A percentile compares a stretch with the other conserved stretches of the same genome.
These are phyloP conservation scores for Dimargaris cristalligena DNA, from an alignment of 192 early-diverging fungal species.

Conservation along the genomic window DNA sequence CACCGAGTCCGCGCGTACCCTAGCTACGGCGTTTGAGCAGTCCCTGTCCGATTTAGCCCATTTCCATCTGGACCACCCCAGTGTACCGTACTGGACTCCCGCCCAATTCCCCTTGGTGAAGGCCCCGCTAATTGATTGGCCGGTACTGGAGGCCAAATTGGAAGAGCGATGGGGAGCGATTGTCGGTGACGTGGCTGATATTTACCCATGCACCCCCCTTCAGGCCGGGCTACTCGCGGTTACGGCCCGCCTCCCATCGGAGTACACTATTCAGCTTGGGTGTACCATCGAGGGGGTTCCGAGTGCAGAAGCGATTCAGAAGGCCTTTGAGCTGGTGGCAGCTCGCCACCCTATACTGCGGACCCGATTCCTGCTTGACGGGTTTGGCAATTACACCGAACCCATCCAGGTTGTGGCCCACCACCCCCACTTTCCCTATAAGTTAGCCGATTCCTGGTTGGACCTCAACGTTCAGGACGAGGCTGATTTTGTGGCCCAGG, in stretches of 20 bases:
- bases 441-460: neutral
- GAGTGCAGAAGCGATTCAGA: neutral
- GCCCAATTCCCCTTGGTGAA: too few species aligned
- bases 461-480: neutral
- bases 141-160: too few species aligned
- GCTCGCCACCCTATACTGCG: slow-evolving; percentile 2
- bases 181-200: too few species aligned
- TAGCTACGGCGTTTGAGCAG: neutral
- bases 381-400: neutral
- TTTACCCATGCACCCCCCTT: neutral
- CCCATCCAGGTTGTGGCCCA: neutral
- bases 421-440: neutral
- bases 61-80: neutral
- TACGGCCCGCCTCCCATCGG: neutral
- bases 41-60: neutral
- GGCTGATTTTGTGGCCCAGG: neutral
- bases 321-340: neutral
- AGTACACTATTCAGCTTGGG: slow-evolving; percentile 1
- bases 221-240: slow-evolving; percentile 1
- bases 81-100: too few species aligned
- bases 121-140: too few species aligned
- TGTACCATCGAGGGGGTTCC: neutral
- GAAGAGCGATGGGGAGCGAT: too few species aligned
- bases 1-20: neutral
- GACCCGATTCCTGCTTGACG: neutral